Evolutionary conservation across 1,284 basidiomycete species (phyloP).

Genomic region (Thelephora terrestris): DNA sequence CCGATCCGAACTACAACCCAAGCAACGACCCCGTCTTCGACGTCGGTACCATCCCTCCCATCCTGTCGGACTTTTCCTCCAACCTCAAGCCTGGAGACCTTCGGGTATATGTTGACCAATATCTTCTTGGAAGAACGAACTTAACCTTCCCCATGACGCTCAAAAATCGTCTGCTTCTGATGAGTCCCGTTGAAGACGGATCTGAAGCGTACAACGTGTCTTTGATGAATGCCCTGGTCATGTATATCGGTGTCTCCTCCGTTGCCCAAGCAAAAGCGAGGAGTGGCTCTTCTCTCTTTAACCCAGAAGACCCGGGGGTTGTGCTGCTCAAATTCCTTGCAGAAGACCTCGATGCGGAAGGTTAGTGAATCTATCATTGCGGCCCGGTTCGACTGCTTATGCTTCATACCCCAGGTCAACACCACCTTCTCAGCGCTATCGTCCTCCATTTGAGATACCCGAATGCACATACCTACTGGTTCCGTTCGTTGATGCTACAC

Average conservation of each 20-base stretch:
- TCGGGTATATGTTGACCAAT: constrained; percentile 71
- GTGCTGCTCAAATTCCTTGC: constrained; percentile 76
- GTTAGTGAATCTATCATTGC: constrained; percentile 28
- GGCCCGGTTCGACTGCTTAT: constrained; percentile 1
- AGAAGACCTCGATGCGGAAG: constrained; percentile 82
- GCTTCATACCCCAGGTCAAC: constrained; percentile 55
- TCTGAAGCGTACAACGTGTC: constrained; percentile 78
- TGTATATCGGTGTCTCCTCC: constrained; percentile 88
- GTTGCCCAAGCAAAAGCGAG: constrained; percentile 78
- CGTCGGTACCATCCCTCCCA: constrained; percentile 82
- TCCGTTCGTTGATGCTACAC: constrained; percentile 80
- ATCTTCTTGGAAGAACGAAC: constrained; percentile 61
- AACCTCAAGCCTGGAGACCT: constrained; percentile 75
- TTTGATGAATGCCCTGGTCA: constrained; percentile 86
- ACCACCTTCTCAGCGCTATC: constrained; percentile 84
- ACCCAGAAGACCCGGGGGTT: constrained; percentile 72
- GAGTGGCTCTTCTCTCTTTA: constrained; percentile 72
- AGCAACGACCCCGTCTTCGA: constrained; percentile 72
- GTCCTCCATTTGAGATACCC: constrained; percentile 93
- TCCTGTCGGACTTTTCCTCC: constrained; percentile 84
- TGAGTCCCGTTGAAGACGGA: constrained; percentile 37
- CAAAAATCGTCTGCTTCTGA: constrained; percentile 65
- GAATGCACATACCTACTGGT: constrained; percentile 96
- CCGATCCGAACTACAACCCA: constrained; percentile 76
- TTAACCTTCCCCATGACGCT: constrained; percentile 69